These are phyloP conservation scores for Hebeloma cylindrosporum DNA, from an alignment of 768 basidiomycete genomes.

Conservation along the genomic window DNA sequence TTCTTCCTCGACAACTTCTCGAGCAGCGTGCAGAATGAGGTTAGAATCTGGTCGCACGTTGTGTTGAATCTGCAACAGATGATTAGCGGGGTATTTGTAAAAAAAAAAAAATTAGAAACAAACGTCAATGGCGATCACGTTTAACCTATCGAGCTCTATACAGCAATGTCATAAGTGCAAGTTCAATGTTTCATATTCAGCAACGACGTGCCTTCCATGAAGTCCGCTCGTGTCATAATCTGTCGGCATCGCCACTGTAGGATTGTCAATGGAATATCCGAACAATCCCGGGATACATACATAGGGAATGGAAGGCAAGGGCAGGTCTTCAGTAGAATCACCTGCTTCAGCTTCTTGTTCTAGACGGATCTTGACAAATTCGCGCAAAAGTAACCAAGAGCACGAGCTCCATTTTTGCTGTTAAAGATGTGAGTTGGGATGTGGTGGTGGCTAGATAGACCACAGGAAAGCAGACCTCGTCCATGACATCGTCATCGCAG, in stretches of 20 bases:
- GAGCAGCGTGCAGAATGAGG: slow-evolving; percentile 71
- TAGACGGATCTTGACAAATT: slow-evolving; percentile 64
- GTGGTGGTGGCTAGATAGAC: background rate
- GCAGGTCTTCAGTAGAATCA: slow-evolving; percentile 41
- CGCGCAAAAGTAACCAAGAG: slow-evolving; percentile 74
- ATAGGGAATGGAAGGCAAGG: slow-evolving; percentile 64
- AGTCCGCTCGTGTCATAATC: slow-evolving; percentile 85
- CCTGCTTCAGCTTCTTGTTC: slow-evolving; percentile 42
- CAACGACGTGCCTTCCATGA: slow-evolving; percentile 59
- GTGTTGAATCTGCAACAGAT: slow-evolving; percentile 54
- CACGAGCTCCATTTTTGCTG: slow-evolving; percentile 83
- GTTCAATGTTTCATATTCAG: background rate
- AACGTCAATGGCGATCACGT: slow-evolving; percentile 80
- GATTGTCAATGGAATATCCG: slow-evolving; percentile 7
- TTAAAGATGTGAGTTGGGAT: background rate
- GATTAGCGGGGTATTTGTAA: background rate
- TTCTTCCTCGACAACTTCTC: slow-evolving; percentile 67
- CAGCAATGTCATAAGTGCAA: background rate
- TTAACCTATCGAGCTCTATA: slow-evolving; percentile 62
- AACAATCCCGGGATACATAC: slow-evolving; percentile 30
- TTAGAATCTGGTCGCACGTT: slow-evolving; percentile 81
- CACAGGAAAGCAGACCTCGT: slow-evolving; percentile 58
- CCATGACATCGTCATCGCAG: slow-evolving; percentile 86
- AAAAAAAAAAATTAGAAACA: slow-evolving; percentile 22
- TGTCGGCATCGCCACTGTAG: slow-evolving; percentile 64